These are phyloP conservation scores for Anisodus tanguticus DNA, from an alignment of 257 asterid genomes.

Conservation along the genomic window DNA sequence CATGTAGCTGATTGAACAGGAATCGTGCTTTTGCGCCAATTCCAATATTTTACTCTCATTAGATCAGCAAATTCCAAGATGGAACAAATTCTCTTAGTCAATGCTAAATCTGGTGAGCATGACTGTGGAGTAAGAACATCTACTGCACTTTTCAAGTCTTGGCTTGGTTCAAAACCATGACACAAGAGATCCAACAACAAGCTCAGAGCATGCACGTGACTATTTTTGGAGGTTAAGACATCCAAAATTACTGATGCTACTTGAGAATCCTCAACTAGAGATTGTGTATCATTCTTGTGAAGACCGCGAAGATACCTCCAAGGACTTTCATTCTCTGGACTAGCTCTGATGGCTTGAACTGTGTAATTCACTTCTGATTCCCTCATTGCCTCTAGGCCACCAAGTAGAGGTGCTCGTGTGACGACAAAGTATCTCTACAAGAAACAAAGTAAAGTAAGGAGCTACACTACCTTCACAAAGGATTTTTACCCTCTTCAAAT, in stretches of 20 bases:
- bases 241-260: conserved; percentile 68
- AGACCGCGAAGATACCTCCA: conserved; percentile 99
- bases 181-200: conserved; percentile 79
- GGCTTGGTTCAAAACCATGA: conserved; percentile 58
- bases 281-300: conserved; percentile 51
- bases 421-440: conserved; percentile 82
- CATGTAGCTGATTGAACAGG: conserved; percentile 34
- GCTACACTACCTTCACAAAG: conserved; percentile 10
- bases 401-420: conserved; percentile 80
- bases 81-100: conserved; percentile 53
- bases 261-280: conserved; percentile 62
- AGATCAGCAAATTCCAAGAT: conserved; percentile 72
- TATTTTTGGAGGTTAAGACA: conserved; percentile 51
- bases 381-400: conserved; percentile 67
- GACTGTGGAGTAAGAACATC: conserved; percentile 45
- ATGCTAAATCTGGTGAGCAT: conserved; percentile 37
- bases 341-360: conserved; percentile 62
- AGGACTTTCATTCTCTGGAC: conserved; percentile 87
- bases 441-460: conserved; percentile 2
- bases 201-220: conserved; percentile 66
- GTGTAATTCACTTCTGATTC: conserved; percentile 82
- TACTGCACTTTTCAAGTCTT: conserved; percentile 61
- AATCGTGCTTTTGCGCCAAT: conserved; percentile 69
- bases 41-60: conserved; percentile 81
- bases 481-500: neutral